Conservation (phyloP, 2,329 filamentous ascomycete genomes). For the Fusarium sulawesiense region DNA sequence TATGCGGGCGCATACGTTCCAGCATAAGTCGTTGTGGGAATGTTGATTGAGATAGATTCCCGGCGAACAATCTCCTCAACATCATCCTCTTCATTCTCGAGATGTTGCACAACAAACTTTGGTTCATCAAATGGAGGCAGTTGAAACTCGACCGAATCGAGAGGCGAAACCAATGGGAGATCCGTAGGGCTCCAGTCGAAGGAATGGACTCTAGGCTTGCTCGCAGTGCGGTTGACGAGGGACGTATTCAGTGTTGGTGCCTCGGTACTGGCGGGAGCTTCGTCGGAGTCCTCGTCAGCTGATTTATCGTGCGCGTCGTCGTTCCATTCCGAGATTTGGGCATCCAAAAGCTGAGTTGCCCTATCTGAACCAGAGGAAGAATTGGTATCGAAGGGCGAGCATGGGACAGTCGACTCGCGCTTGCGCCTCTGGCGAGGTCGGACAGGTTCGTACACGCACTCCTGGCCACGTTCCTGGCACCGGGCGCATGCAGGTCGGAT, state of each 20-base stretch:
- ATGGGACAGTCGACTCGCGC: constrained; percentile 41
- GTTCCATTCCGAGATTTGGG: constrained; percentile 20
- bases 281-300: constrained; percentile 34
- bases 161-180: constrained; percentile 48
- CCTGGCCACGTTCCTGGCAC: constrained; percentile 60
- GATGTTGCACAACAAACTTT: constrained; percentile 16
- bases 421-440: constrained; percentile 55
- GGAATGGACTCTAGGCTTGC: constrained; percentile 23
- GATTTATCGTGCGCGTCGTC: constrained; percentile 31
- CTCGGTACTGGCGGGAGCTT: constrained; percentile 14
- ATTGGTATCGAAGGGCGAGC: constrained; percentile 34
- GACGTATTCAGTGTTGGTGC: constrained; percentile 13
- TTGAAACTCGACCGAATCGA: constrained; percentile 49
- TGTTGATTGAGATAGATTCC: constrained; percentile 30
- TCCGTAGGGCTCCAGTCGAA: constrained; percentile 39
- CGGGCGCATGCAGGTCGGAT: constrained; percentile 62
- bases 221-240: constrained; percentile 24
- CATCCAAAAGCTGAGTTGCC: constrained; percentile 26
- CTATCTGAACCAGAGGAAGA: constrained; percentile 39
- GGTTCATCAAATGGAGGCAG: constrained; percentile 44
- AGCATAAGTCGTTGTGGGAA: constrained; percentile 33
- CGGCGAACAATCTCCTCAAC: constrained; percentile 47
- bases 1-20: constrained; percentile 31
- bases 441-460: constrained; percentile 64
- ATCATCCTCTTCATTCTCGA: constrained; percentile 42